Percentiles rank a stretch among this genome's conserved stretches.
These are phyloP conservation scores for Candida insectorum DNA, from an alignment of 805 yeast genomes.

Conservation along the genomic window DNA sequence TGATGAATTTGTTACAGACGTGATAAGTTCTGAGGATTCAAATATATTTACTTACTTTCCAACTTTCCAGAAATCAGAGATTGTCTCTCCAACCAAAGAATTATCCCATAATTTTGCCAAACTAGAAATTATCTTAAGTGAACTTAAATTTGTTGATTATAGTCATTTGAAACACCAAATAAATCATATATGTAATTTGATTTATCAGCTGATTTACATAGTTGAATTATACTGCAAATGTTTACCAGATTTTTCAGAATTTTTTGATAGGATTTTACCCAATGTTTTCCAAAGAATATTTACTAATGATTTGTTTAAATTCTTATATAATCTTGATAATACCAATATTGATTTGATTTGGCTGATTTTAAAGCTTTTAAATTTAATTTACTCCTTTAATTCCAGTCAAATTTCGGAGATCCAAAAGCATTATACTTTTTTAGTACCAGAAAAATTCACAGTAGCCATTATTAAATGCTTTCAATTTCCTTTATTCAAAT, in stretches of 20 bases:
- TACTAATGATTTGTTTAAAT: constrained; percentile 2
- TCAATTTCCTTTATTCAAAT: constrained; percentile 11
- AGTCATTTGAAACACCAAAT: constrained; percentile 1
- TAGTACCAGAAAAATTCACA: background rate
- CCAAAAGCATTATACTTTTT: background rate
- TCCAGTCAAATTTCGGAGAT: background rate
- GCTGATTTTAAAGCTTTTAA: constrained; percentile 8
- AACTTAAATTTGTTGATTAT: constrained; percentile 4
- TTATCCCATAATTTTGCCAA: constrained; percentile 16
- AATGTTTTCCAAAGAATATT: constrained; percentile 5
- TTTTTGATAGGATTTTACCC: constrained; percentile 1
- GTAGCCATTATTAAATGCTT: constrained; percentile 4
- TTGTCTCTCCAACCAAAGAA: constrained; percentile 10
- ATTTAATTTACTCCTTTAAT: constrained; percentile 1
- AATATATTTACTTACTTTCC: constrained; percentile 10
- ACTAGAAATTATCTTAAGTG: constrained; percentile 11
- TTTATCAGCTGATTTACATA: constrained; percentile 9
- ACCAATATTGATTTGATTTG: constrained; percentile 9
- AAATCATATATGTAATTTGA: constrained; percentile 7
- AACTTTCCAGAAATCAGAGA: constrained; percentile 5
- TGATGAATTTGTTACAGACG: too few species aligned
- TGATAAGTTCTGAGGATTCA: constrained; percentile 12
- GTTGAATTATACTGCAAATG: constrained; percentile 6
- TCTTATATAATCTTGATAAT: constrained; percentile 5
- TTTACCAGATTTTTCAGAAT: constrained; percentile 8